A percentile compares a stretch with the other conserved stretches of the same genome.
These are phyloP conservation scores for Aspergillus sparsus DNA, from an alignment of 495 filamentous ascomycete species.

Conservation along the genomic window DNA sequence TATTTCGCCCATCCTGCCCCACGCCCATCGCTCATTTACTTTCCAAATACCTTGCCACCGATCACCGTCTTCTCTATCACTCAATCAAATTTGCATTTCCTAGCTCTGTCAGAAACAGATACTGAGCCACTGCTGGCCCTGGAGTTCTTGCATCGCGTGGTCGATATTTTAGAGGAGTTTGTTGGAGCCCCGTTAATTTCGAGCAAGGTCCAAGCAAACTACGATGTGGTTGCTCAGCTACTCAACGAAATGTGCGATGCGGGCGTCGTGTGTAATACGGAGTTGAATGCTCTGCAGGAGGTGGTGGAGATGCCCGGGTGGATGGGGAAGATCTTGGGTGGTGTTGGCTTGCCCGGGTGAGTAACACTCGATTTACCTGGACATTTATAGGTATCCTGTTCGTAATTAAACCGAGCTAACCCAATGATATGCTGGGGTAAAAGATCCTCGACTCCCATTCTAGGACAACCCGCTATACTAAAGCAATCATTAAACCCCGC, in stretches of 20 bases:
- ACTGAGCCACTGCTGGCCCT: constrained; percentile 91
- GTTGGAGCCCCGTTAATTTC: constrained; percentile 85
- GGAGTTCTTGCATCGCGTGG: constrained; percentile 91
- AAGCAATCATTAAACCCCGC: constrained; percentile 48
- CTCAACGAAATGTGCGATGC: constrained; percentile 96
- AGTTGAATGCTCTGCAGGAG: constrained; percentile 90
- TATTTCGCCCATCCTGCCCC: constrained; percentile 84
- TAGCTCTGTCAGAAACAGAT: constrained; percentile 79
- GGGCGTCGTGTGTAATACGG: constrained; percentile 84
- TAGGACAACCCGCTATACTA: constrained; percentile 43
- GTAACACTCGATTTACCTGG: constrained; percentile 19
- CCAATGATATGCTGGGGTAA: neutral
- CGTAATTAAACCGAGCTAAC: neutral
- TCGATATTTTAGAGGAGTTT: constrained; percentile 94
- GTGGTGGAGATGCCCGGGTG: constrained; percentile 86
- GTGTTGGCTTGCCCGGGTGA: constrained; percentile 77
- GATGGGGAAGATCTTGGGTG: constrained; percentile 88
- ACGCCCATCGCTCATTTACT: constrained; percentile 81
- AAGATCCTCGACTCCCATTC: constrained; percentile 47
- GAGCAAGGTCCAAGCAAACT: constrained; percentile 80
- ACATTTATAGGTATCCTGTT: neutral
- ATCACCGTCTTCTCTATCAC: constrained; percentile 83
- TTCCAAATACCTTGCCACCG: constrained; percentile 78
- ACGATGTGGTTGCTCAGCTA: constrained; percentile 93
- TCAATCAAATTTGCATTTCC: constrained; percentile 84